phyloP scores from a whole-genome alignment of 352 stramenopile species.

The Globisporangium ultimum region DNA sequence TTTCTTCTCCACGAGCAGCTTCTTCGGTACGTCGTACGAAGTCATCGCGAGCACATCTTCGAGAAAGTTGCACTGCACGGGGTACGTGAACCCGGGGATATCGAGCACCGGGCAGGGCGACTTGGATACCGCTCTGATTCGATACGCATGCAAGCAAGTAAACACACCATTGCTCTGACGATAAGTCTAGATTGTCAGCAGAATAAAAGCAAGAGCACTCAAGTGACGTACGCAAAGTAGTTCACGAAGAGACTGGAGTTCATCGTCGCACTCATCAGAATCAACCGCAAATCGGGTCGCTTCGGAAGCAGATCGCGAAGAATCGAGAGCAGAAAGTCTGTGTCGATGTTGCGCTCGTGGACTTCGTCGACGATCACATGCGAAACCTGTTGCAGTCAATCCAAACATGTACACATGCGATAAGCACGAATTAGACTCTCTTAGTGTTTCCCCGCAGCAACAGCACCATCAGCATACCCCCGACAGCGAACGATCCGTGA shows the following conservation, averaged over 20 bases:
- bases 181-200: not conserved
- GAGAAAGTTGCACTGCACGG: conserved; percentile 73
- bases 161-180: not conserved
- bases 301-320: conserved; percentile 77
- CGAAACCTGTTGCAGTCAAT: conserved; percentile 53
- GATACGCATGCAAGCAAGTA: not conserved
- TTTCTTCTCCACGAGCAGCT: conserved; percentile 53
- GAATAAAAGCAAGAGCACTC: not conserved
- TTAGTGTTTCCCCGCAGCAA: not conserved
- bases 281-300: conserved; percentile 81
- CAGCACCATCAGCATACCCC: conserved; percentile 35
- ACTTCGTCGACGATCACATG: conserved; percentile 99
- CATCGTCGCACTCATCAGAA: conserved; percentile 98
- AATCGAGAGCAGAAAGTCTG: conserved; percentile 95
- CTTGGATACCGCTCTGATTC: conserved; percentile 8
- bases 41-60: conserved; percentile 71
- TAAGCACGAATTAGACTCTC: not conserved
- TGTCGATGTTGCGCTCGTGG: conserved; percentile 96
- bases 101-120: conserved; percentile 67
- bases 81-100: conserved; percentile 85
- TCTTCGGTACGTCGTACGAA: conserved; percentile 56
- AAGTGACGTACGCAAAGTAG: conserved; percentile 71
- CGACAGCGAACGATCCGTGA: conserved; percentile 84
- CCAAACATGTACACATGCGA: not conserved
- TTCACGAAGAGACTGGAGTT: conserved; percentile 86